These are phyloP conservation scores for Aspergillus leporis DNA, from an alignment of 495 filamentous ascomycete species.

Conservation along the genomic window DNA sequence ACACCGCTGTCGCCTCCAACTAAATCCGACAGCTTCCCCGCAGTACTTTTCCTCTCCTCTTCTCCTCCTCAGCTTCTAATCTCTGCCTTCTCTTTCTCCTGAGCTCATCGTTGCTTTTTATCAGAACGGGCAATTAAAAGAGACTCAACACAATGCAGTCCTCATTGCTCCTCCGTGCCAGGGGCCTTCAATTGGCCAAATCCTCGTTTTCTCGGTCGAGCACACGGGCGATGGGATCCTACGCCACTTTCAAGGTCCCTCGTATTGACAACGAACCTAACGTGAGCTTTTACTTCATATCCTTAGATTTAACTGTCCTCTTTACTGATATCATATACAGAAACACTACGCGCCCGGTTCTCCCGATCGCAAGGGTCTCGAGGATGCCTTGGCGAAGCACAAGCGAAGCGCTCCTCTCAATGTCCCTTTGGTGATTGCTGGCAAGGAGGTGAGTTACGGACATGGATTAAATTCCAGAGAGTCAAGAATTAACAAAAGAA, in stretches of 20 bases:
- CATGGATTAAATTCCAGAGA: not conserved
- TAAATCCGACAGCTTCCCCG: constrained; percentile 13
- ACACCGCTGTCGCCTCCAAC: not conserved
- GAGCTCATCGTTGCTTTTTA: not conserved
- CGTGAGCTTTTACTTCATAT: constrained; percentile 53
- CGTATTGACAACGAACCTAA: constrained; percentile 90
- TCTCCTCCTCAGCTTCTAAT: constrained; percentile 12
- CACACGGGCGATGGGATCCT: constrained; percentile 44
- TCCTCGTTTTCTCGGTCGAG: constrained; percentile 28
- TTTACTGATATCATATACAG: constrained; percentile 39
- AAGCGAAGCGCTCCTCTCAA: constrained; percentile 62
- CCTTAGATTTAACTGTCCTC: not conserved
- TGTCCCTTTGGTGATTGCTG: constrained; percentile 77
- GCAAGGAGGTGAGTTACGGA: constrained; percentile 62
- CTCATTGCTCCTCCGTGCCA: constrained; percentile 31
- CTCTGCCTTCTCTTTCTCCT: constrained; percentile 1
- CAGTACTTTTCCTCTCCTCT: constrained; percentile 9
- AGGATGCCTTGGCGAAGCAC: constrained; percentile 63
- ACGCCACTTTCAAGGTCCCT: constrained; percentile 85
- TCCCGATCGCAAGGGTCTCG: constrained; percentile 69
- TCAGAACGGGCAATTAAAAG: not conserved
- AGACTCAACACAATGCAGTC: constrained; percentile 35
- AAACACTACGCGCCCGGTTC: constrained; percentile 86
- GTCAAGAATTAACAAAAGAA: not conserved
- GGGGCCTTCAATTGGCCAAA: constrained; percentile 33